Base-by-base conservation (phyloP, 768 basidiomycete genomes). In the Boletellus ananas region DNA sequence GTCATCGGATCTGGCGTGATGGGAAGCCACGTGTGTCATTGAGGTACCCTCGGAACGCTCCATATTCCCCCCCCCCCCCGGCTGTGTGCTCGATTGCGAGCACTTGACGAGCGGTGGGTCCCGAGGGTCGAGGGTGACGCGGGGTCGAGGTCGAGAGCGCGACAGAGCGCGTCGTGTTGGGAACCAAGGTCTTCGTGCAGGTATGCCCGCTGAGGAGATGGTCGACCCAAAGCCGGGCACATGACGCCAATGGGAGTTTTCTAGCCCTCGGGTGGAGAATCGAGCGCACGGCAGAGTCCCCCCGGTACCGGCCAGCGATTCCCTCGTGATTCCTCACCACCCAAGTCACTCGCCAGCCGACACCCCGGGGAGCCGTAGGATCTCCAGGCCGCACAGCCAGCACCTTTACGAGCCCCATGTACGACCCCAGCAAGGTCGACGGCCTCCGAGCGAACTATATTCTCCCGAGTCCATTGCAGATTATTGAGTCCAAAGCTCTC, bases 401-500 rank as follows among this genome's bases (percentile, higher is more conserved):
- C 6, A 31, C 21, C 10, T 12, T 8, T 6, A 43, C 54, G n/a
- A 56, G 47, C 16, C 12, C 3, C 5, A 13, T 23, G 18, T 45
- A 27, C 12, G 34, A 37, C 12, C 23, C 23, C 23, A 6, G 25
- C 25, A 27, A n/a, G 16, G 16, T n/a, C 27, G 16, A 13, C 29
- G n/a, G 29, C 35, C 88, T 65, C 87, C 89, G 54, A 90, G 90
- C 0, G 70, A 68, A 34, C 64, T 65, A 18, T 87, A 57, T 90
- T 86, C 17, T 77, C 77, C 40, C 72, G 78, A 21, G 90, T 70
- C 87, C 87, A 90, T 57, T 78, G 70, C n/a, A 90, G 60, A 59
- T 90, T 87, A 65, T 88, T 90, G 72, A 90, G 90, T 1, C 88
- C 87, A 62, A 84, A 90, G 58, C 90, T 91, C 3, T 88, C 88